Percentiles rank a stretch among this genome's conserved stretches.
These are phyloP conservation scores for Sordariomycetes sp. DNA, from an alignment of 2,329 filamentous ascomycete genomes.

Conservation along the genomic window DNA sequence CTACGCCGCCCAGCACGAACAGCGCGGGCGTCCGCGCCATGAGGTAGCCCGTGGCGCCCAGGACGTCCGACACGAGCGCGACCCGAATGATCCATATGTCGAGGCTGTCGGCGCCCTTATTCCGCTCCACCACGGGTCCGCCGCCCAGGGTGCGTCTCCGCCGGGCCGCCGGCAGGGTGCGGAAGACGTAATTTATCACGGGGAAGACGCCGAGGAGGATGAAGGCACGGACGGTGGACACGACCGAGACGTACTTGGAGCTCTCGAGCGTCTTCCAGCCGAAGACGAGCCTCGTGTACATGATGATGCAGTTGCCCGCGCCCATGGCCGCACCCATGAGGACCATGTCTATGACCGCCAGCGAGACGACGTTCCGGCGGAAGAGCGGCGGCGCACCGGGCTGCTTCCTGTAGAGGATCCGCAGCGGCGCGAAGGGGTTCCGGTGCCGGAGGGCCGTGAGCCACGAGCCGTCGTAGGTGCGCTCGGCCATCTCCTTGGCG, in stretches of 20 bases:
- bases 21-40: conserved; percentile 48
- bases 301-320: conserved; percentile 66
- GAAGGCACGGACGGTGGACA: conserved; percentile 66
- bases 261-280: conserved; percentile 74
- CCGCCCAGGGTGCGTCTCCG: conserved; percentile 20
- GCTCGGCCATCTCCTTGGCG: conserved; percentile 28
- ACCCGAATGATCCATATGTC: conserved; percentile 69
- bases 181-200: conserved; percentile 63
- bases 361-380: conserved; percentile 69
- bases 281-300: conserved; percentile 76
- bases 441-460: conserved; percentile 26
- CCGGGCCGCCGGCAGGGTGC: conserved; percentile 30
- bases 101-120: conserved; percentile 62
- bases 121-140: conserved; percentile 29
- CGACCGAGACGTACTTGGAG: conserved; percentile 68
- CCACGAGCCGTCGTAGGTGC: conserved; percentile 13
- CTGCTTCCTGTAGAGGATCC: conserved; percentile 65
- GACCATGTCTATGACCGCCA: conserved; percentile 72
- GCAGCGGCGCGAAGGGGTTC: conserved; percentile 69
- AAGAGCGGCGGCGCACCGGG: conserved; percentile 46
- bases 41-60: conserved; percentile 68
- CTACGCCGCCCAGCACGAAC: conserved; percentile 61
- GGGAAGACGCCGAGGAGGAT: conserved; percentile 69
- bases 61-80: conserved; percentile 64
- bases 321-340: conserved; percentile 75